Base-by-base conservation (phyloP, 306 rosid genomes). In the Vigna angularis region DNA sequence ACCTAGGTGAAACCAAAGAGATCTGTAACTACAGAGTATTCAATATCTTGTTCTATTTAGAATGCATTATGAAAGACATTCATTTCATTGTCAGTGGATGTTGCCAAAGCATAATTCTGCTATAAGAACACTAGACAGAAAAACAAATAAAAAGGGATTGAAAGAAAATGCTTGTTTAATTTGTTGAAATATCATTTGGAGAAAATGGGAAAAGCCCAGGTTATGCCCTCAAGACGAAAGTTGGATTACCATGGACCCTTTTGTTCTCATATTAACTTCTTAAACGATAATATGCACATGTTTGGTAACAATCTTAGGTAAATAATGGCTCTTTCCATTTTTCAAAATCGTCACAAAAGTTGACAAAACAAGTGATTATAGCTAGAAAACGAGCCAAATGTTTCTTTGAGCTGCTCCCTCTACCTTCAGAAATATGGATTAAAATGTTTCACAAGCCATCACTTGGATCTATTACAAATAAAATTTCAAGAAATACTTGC, bases 1-100 rank as follows among this genome's bases (percentile, higher is more conserved):
- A 40, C 75, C 96, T 90, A 47, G 56, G 63, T 1, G 42, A 12
- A 63, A 30, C 22, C 32, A 78, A 73, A 71, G 49, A 84, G 44
- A 72, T 47, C 8, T 24, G 36, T 78, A 52, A 77, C 62, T 16
- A 6, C 42, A 28, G 44, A 44, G 52, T 62, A 59, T 56, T 24
- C 67, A 0, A 68, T 44, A 14, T 49, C 28, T 28, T 47, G 59
- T 10, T 68, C 48, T 6, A 30, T 55, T 63, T 6, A 50, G 56
- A 32, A 50, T 67, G 72, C 53, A 45, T 22, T 24, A 68, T 47
- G 18, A 15, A 26, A 16, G 45, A 8, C 30, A 3, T 24, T 15
- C 20, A 69, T 49, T 48, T 49, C 40, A 68, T 3, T 52, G 20
- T 40, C 17, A 5, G 28, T 30, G 65, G 38, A 22, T 24, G 66